A percentile compares a stretch with the other conserved stretches of the same genome.
Evolutionary conservation across 2,329 filamentous ascomycete genomes (phyloP).

Genomic region (Penicillium sp.): DNA sequence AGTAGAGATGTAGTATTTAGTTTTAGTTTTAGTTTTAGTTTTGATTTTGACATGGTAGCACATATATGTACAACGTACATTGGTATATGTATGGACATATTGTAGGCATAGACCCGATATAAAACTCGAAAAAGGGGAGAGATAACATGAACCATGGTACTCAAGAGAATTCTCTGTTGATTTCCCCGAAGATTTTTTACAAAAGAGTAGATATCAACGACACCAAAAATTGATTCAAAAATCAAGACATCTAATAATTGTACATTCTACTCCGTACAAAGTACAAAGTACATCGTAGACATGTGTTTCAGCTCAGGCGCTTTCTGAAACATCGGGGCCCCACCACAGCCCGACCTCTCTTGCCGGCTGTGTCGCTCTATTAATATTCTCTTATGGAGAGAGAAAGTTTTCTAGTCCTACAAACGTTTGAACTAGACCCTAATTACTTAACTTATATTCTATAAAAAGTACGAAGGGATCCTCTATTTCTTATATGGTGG

Average conservation of each 20-base stretch:
- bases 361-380: slow-evolving; percentile 26
- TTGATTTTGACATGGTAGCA: neutral
- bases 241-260: neutral
- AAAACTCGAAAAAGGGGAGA: neutral
- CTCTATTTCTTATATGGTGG: slow-evolving; percentile 5
- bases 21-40: too few relatives aligned
- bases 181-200: neutral
- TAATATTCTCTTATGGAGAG: slow-evolving; percentile 18
- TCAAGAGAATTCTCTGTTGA: neutral
- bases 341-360: slow-evolving; percentile 22
- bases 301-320: slow-evolving; percentile 19
- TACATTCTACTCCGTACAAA: neutral
- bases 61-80: neutral
- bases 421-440: neutral
- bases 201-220: too few relatives aligned
- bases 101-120: neutral
- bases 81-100: too few relatives aligned
- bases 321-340: slow-evolving; percentile 28
- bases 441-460: neutral
- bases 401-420: neutral
- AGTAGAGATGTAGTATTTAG: neutral
- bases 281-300: neutral
- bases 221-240: neutral
- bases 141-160: slow-evolving; percentile 4
- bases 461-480: neutral